These are phyloP conservation scores for Papilionanthe hybrid DNA, from an alignment of 116 monocot species.

Conservation along the genomic window DNA sequence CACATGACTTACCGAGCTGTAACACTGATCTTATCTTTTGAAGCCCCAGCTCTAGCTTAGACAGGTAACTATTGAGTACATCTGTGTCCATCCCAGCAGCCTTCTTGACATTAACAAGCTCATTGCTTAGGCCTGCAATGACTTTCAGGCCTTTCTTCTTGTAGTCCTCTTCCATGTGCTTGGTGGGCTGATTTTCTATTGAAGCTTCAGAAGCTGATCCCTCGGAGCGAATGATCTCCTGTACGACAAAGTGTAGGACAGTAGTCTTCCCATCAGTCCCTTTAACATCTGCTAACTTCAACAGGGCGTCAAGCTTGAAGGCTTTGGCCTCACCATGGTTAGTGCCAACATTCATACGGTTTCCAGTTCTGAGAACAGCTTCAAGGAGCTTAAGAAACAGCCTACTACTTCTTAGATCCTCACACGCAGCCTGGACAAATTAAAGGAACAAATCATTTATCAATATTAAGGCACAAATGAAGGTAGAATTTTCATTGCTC, in stretches of 20 bases:
- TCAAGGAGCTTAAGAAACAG: slow-evolving; percentile 83
- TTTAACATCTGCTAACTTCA: slow-evolving; percentile 84
- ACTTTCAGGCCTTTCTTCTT: slow-evolving; percentile 65
- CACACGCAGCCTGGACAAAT: slow-evolving; percentile 66
- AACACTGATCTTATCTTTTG: slow-evolving; percentile 58
- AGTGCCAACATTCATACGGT: slow-evolving; percentile 86
- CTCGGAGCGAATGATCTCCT: slow-evolving; percentile 78
- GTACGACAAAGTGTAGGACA: slow-evolving; percentile 87
- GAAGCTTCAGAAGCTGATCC: slow-evolving; percentile 20
- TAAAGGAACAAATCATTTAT: no score
- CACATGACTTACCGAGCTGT: slow-evolving; percentile 42
- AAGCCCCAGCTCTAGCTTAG: slow-evolving; percentile 66
- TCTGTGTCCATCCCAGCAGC: slow-evolving; percentile 86
- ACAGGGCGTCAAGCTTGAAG: slow-evolving; percentile 91
- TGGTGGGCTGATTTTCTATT: background rate
- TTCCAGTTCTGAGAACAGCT: slow-evolving; percentile 82
- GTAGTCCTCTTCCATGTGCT: slow-evolving; percentile 39
- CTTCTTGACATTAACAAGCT: slow-evolving; percentile 82
- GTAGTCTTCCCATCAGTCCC: slow-evolving; percentile 87
- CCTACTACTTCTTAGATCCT: slow-evolving; percentile 72
- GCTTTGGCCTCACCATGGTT: slow-evolving; percentile 75
- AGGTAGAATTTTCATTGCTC: no score
- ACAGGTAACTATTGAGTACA: slow-evolving; percentile 61
- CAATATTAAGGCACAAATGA: no score
- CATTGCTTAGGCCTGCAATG: slow-evolving; percentile 58